phyloP scores from a whole-genome alignment of 1,139 yeast genomes.

The Torulaspora pretoriensis region DNA sequence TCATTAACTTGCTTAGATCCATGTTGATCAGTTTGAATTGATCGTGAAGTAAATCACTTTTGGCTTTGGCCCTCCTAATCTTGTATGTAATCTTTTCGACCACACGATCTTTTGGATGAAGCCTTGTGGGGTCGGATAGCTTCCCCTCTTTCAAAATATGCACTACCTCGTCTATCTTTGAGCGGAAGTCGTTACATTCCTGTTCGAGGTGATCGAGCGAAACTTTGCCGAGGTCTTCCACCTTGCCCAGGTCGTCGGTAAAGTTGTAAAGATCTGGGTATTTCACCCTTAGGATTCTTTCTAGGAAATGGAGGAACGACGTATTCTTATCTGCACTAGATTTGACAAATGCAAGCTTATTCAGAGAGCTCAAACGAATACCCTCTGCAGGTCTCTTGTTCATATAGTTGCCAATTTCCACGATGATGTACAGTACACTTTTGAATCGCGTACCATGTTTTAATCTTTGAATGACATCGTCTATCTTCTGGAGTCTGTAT shows the following conservation, averaged over 20 bases:
- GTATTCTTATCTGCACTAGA: conserved; percentile 68
- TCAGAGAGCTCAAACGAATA: conserved; percentile 76
- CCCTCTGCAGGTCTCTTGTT: conserved; percentile 88
- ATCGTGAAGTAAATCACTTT: conserved; percentile 51
- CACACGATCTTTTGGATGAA: conserved; percentile 79
- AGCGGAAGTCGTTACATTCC: conserved; percentile 64
- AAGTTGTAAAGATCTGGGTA: conserved; percentile 77
- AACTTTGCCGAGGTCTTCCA: conserved; percentile 60
- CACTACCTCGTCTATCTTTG: conserved; percentile 50
- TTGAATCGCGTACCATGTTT: conserved; percentile 60
- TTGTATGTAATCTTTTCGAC: conserved; percentile 51
- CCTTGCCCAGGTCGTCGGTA: conserved; percentile 67
- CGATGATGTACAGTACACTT: conserved; percentile 66
- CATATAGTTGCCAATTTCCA: conserved; percentile 91
- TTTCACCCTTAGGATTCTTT: conserved; percentile 66
- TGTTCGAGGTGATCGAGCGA: conserved; percentile 71
- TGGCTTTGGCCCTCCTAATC: conserved; percentile 55
- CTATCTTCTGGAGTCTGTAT: conserved; percentile 59
- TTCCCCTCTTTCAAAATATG: conserved; percentile 65
- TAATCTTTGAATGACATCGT: conserved; percentile 62
- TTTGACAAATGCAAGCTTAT: conserved; percentile 78
- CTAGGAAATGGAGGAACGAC: conserved; percentile 84
- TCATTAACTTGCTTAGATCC: conserved; percentile 61
- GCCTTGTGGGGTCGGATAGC: conserved; percentile 57
- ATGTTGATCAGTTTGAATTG: conserved; percentile 53